A percentile compares a stretch with the other conserved stretches of the same genome.
phyloP scores from a whole-genome alignment of 2,329 filamentous ascomycete genomes.

The Sporothrix schenckii region DNA sequence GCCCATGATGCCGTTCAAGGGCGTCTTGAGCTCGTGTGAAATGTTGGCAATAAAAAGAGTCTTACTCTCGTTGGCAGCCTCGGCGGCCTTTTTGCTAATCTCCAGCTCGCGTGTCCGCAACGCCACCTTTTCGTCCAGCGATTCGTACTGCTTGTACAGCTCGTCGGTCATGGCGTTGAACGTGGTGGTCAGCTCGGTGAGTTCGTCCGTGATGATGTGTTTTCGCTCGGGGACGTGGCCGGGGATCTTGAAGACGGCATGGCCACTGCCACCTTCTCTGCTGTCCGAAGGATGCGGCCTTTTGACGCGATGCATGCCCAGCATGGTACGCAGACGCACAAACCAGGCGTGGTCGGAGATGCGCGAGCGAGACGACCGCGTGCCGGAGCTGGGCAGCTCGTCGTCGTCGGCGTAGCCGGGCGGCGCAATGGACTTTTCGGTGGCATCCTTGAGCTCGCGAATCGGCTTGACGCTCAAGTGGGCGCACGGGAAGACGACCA shows the following conservation, averaged over 20 bases:
- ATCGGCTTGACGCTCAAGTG: slow-evolving; percentile 83
- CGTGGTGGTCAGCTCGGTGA: slow-evolving; percentile 78
- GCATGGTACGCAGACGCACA: slow-evolving; percentile 42
- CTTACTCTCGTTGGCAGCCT: slow-evolving; percentile 96
- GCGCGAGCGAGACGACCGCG: slow-evolving; percentile 48
- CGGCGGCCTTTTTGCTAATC: slow-evolving; percentile 86
- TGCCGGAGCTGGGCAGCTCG: slow-evolving; percentile 49
- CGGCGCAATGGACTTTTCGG: slow-evolving; percentile 70
- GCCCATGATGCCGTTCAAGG: slow-evolving; percentile 91
- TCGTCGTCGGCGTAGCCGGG: slow-evolving; percentile 62
- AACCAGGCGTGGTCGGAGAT: slow-evolving; percentile 52
- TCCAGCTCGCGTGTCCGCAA: slow-evolving; percentile 83
- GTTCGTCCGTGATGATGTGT: slow-evolving; percentile 78
- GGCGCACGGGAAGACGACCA: slow-evolving; percentile 76
- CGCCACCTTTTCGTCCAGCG: slow-evolving; percentile 80
- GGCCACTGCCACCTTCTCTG: slow-evolving; percentile 48
- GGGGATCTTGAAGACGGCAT: slow-evolving; percentile 77
- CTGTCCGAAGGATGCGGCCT: slow-evolving; percentile 41
- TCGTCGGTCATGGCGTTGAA: slow-evolving; percentile 97
- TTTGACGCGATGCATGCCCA: slow-evolving; percentile 33
- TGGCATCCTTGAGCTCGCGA: slow-evolving; percentile 72
- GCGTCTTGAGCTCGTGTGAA: slow-evolving; percentile 83
- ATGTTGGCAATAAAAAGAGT: slow-evolving; percentile 98
- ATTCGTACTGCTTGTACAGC: slow-evolving; percentile 80
- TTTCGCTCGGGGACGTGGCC: slow-evolving; percentile 76